phyloP scores from a whole-genome alignment of 306 rosid genomes.

The Casuarina cunninghamiana region DNA sequence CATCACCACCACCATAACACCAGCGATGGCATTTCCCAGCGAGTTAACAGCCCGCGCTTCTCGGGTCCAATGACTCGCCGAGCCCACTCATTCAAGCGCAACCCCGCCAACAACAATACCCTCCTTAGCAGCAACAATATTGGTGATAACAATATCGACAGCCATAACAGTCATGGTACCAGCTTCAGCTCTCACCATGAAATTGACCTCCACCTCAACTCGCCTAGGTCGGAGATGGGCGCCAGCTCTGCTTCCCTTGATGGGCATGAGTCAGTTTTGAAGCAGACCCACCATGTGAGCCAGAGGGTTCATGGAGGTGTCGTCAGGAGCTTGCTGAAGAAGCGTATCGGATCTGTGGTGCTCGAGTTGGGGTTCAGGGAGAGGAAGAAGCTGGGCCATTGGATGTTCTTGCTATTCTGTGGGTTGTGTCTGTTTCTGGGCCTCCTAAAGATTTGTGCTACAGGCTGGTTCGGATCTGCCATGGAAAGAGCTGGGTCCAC shows the following conservation, averaged over 20 bases:
- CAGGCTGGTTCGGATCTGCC: slow-evolving; percentile 98
- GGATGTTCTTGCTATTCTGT: slow-evolving; percentile 84
- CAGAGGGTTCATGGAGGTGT: slow-evolving; percentile 53
- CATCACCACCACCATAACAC: slow-evolving; percentile 49
- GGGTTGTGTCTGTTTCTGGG: slow-evolving; percentile 84
- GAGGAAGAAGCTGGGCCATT: slow-evolving; percentile 78
- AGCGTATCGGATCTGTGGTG: slow-evolving; percentile 56
- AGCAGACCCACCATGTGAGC: slow-evolving; percentile 48
- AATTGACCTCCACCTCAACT: slow-evolving; percentile 64
- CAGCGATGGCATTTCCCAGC: slow-evolving; percentile 79
- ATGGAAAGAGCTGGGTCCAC: slow-evolving; percentile 56
- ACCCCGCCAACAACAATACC: slow-evolving; percentile 14
- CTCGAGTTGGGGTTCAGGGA: slow-evolving; percentile 72
- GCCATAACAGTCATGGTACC: slow-evolving; percentile 8
- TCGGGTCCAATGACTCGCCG: slow-evolving; percentile 97
- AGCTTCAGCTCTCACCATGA: slow-evolving; percentile 49
- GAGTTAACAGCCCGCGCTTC: slow-evolving; percentile 89
- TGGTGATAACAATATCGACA: slow-evolving; percentile 6
- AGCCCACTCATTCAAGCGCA: slow-evolving; percentile 91
- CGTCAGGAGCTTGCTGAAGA: slow-evolving; percentile 48
- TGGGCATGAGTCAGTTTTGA: slow-evolving; percentile 50
- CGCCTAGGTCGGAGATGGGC: slow-evolving; percentile 73
- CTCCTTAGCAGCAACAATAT: neutral
- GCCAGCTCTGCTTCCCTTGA: slow-evolving; percentile 32
- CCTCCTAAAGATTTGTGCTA: slow-evolving; percentile 80